phyloP scores from a whole-genome alignment of 306 rosid species.

The Vigna reflexopilosa region DNA sequence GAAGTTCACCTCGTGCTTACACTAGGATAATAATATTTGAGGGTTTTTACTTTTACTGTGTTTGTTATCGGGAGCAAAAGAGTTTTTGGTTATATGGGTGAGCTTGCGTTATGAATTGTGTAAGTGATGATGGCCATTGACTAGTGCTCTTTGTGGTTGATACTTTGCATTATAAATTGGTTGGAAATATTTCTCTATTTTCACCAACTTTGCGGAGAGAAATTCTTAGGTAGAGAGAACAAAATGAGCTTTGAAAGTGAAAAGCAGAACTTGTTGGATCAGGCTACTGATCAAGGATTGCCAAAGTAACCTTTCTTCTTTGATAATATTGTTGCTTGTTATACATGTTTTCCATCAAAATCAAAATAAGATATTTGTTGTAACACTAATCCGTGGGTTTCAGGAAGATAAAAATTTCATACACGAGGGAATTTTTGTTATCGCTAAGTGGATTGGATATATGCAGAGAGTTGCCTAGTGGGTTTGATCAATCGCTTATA shows the following conservation, averaged over 20 bases:
- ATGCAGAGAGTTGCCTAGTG: slow-evolving; percentile 81
- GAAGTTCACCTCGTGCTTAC: slow-evolving; percentile 36
- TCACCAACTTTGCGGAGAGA: slow-evolving; percentile 44
- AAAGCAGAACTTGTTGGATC: slow-evolving; percentile 52
- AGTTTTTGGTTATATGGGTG: slow-evolving; percentile 37
- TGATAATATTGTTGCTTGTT: slow-evolving; percentile 15
- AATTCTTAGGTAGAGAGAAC: slow-evolving; percentile 43
- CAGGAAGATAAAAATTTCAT: slow-evolving; percentile 71
- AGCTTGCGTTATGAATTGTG: slow-evolving; percentile 41
- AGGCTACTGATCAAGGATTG: slow-evolving; percentile 55
- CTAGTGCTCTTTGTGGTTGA: slow-evolving; percentile 42
- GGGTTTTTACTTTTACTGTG: slow-evolving; percentile 26
- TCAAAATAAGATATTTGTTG: slow-evolving; percentile 29
- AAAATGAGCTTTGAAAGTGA: slow-evolving; percentile 80
- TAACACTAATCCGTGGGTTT: slow-evolving; percentile 37
- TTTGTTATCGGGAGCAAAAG: slow-evolving; percentile 42
- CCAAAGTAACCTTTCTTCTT: slow-evolving; percentile 58
- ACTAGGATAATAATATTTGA: slow-evolving; percentile 31
- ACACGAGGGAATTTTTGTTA: slow-evolving; percentile 78
- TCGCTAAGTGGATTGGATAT: slow-evolving; percentile 78
- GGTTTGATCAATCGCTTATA: slow-evolving; percentile 74
- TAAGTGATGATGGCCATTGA: slow-evolving; percentile 32
- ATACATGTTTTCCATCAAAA: slow-evolving; percentile 4
- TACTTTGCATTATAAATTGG: slow-evolving; percentile 41
- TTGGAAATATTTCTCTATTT: slow-evolving; percentile 30